phyloP scores from a whole-genome alignment of 495 filamentous ascomycete species.

The Pseudotulostoma volvatum region DNA sequence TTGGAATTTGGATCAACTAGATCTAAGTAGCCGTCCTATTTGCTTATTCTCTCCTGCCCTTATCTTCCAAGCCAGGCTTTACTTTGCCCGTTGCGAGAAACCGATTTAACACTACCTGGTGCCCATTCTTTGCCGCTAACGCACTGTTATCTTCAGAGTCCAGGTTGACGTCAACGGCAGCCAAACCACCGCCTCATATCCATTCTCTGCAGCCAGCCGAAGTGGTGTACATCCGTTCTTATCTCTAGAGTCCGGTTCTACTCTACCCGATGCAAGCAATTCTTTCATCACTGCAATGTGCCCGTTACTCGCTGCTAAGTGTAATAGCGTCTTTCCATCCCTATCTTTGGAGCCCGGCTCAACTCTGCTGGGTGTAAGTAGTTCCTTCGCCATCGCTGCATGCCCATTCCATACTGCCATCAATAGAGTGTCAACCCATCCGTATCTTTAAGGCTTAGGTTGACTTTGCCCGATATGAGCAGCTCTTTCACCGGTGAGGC shows the following conservation, averaged over 20 bases:
- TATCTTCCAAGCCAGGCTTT: constrained; percentile 3
- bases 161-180: constrained; percentile 8
- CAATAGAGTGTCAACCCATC: constrained; percentile 2
- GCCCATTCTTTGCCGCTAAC: constrained; percentile 7
- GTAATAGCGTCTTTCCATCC: no score
- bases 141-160: constrained; percentile 7
- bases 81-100: constrained; percentile 11
- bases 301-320: constrained; percentile 7
- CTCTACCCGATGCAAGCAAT: no score
- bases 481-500: constrained; percentile 3
- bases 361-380: no score
- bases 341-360: no score
- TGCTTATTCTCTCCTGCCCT: constrained; percentile 7
- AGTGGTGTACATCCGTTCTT: constrained; percentile 10
- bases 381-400: no score
- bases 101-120: constrained; percentile 8
- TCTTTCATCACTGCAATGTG: constrained; percentile 1
- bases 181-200: constrained; percentile 6
- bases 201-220: constrained; percentile 9
- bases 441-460: neutral
- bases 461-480: constrained; percentile 1
- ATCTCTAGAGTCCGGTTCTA: constrained; percentile 6
- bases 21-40: constrained; percentile 7
- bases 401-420: no score
- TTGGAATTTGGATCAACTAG: constrained; percentile 13